Base-by-base conservation (phyloP, 2,329 filamentous ascomycete species). In the Aspergillus thermomutatus region DNA sequence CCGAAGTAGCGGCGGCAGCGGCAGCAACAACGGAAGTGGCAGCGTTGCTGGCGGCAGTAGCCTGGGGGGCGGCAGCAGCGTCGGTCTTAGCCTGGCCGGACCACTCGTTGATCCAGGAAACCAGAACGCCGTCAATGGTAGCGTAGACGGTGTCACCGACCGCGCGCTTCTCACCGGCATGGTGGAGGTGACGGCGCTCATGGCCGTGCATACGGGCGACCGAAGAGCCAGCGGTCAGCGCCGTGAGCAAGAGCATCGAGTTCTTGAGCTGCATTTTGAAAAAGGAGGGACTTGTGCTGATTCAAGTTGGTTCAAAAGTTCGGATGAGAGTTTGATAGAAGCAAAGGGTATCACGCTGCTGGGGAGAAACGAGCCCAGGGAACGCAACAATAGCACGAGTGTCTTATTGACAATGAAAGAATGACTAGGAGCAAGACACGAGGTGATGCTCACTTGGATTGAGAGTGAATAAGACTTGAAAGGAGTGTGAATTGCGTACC, bases 191-290 rank as follows among this genome's bases (percentile, higher is more conserved):
- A 56, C 72, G 72, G 59, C 72, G 72, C 53, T 75, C 69, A 57
- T 75, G 72, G 58, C 70, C 71, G 64, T 75, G 72, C 45, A 68
- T 60, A 59, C 72, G 72, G 58, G 71, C 74, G 41, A 71, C 64
- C 31, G 71, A 64, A 41, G 69, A 68, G 60, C 72, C 66, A 57
- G 72, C 72, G 62, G 70, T 68, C 67, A 75, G 53, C 52, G 73
- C 72, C 54, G 71, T 67, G 54, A 74, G 57, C 56, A 75, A 59
- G 54, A 74, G 54, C 58, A 73, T 47, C 21, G 72, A 69, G 62
- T 72, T 72, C 61, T 75, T 74, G 64, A 75, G 56, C 59, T 74
- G 72, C 74, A 76, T 76, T 34, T 53, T 71, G 63, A 47, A 48
- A 23, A 40, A 50, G 26, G 8, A 55, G 41, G 7, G 23, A 14